phyloP scores from a whole-genome alignment of 106 monocot species.

The Narthecium ossifragum region DNA sequence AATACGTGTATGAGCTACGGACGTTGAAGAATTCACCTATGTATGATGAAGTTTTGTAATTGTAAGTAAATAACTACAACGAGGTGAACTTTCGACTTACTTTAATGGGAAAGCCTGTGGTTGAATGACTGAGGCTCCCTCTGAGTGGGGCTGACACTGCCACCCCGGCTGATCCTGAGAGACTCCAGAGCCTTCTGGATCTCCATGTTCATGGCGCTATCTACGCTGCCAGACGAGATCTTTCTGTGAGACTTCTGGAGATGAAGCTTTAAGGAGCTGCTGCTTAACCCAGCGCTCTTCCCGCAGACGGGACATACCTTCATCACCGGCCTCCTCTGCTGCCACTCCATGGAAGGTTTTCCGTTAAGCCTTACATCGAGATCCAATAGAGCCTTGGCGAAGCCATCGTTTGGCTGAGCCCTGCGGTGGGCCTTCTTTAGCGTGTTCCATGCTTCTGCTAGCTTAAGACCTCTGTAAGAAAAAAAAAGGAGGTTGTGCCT shows the following conservation, averaged over 20 bases:
- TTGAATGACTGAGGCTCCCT: constrained; percentile 19
- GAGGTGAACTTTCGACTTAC: not conserved
- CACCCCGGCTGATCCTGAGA: constrained; percentile 29
- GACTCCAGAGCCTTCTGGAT: constrained; percentile 56
- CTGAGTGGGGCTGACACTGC: constrained; percentile 33
- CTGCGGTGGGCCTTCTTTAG: constrained; percentile 70
- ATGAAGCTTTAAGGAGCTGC: constrained; percentile 86
- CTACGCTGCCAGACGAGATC: constrained; percentile 75
- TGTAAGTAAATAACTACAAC: no score
- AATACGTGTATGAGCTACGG: no score
- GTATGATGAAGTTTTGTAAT: not conserved
- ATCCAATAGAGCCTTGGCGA: constrained; percentile 48
- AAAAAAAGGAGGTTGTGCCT: not conserved
- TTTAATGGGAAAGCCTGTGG: not conserved
- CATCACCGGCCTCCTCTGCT: constrained; percentile 68
- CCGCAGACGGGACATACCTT: constrained; percentile 85
- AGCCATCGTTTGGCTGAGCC: constrained; percentile 92
- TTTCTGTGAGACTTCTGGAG: constrained; percentile 71
- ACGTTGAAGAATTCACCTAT: no score
- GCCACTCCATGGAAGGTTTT: constrained; percentile 85
- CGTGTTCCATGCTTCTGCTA: constrained; percentile 62
- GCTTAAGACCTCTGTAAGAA: constrained; percentile 45
- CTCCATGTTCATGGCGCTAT: constrained; percentile 75
- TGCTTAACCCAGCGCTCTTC: constrained; percentile 80
- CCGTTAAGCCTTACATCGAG: constrained; percentile 67